phyloP scores from a whole-genome alignment of 805 yeast species.

The Phaffomyces thermotolerans region DNA sequence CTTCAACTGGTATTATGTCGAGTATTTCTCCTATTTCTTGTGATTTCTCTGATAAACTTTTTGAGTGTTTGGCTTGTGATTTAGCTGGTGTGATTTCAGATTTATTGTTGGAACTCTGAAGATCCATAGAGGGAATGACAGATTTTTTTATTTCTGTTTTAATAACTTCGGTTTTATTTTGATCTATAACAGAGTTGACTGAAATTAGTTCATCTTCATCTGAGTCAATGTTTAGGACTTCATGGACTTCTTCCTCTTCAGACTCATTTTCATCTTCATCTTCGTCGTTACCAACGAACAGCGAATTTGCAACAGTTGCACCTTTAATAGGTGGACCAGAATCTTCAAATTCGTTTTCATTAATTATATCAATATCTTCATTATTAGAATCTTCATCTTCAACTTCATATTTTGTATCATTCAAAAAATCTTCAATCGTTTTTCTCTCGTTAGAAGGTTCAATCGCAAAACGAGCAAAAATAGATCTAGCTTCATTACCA shows the following conservation, averaged over 20 bases:
- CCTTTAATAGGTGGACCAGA: too few relatives aligned
- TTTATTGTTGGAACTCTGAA: too few relatives aligned
- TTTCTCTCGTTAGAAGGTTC: background rate
- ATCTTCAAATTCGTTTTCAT: constrained; percentile 6
- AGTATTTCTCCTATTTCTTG: too few relatives aligned
- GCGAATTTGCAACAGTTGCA: too few relatives aligned
- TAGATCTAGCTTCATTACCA: constrained; percentile 14
- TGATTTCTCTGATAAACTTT: too few relatives aligned
- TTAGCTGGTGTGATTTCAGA: too few relatives aligned
- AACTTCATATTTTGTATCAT: constrained; percentile 1
- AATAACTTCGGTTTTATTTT: too few relatives aligned
- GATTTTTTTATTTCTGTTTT: too few relatives aligned
- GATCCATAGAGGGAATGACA: too few relatives aligned
- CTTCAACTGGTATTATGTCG: too few relatives aligned
- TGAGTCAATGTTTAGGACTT: background rate
- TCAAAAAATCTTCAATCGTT: constrained; percentile 5
- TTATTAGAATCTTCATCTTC: constrained; percentile 3
- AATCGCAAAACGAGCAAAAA: constrained; percentile 6
- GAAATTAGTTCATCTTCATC: background rate
- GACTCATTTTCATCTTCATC: background rate
- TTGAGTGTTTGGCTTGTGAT: too few relatives aligned
- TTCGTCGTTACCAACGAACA: constrained; percentile 4
- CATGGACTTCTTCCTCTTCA: background rate
- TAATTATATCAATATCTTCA: constrained; percentile 5
- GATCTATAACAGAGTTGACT: too few relatives aligned